Evolutionary conservation across 1,139 yeast species (phyloP).

Genomic region (Geotrichum restrictum): DNA sequence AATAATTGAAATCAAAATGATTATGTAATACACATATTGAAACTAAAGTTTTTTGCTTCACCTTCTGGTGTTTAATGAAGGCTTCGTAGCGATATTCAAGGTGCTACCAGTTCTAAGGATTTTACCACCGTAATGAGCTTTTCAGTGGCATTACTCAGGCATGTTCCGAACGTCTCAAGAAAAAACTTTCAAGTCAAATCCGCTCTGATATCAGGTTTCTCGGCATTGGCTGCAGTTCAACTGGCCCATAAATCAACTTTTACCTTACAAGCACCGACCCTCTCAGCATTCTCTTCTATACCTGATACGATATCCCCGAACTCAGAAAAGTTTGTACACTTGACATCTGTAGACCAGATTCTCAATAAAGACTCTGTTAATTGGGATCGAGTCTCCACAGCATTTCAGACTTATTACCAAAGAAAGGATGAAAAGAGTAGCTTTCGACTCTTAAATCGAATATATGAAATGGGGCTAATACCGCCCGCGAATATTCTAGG

Average conservation of each 20-base stretch:
- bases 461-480: conserved; percentile 14
- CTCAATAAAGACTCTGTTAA: conserved; percentile 13
- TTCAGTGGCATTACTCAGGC: too few relatives aligned
- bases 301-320: conserved; percentile 10
- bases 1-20: too few relatives aligned
- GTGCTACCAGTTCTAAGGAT: too few relatives aligned
- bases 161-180: too few relatives aligned
- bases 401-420: conserved; percentile 12
- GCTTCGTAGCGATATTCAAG: too few relatives aligned
- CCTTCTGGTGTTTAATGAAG: too few relatives aligned
- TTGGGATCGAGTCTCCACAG: conserved; percentile 14
- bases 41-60: too few relatives aligned
- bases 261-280: not conserved
- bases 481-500: conserved; percentile 21
- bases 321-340: conserved; percentile 10
- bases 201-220: too few relatives aligned
- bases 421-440: not conserved
- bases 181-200: too few relatives aligned
- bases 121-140: too few relatives aligned
- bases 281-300: not conserved
- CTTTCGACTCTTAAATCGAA: conserved; percentile 23
- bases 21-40: too few relatives aligned
- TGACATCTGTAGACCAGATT: conserved; percentile 16
- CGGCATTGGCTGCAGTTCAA: not conserved
- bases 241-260: not conserved